Evolutionary conservation across 2,329 filamentous ascomycete genomes (phyloP).

Genomic region (Xylaria sp.): DNA sequence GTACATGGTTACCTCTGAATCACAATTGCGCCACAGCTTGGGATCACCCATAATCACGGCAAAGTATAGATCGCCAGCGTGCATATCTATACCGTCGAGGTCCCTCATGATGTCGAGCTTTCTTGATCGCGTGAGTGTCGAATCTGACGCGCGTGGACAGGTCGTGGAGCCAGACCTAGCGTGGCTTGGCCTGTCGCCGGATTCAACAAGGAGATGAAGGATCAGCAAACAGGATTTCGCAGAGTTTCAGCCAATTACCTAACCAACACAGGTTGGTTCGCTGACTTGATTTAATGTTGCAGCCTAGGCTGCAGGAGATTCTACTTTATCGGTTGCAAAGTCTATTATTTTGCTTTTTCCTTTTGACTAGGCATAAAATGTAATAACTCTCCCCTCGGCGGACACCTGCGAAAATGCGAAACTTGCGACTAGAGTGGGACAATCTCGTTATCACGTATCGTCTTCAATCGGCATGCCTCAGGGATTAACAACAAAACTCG

Average conservation of each 20-base stretch:
- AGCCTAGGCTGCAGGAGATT: not conserved
- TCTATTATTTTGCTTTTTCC: not conserved
- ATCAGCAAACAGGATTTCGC: constrained; percentile 4
- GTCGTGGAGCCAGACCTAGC: not conserved
- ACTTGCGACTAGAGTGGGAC: not conserved
- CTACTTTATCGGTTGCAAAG: not conserved
- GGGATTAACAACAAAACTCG: not conserved
- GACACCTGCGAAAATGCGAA: constrained; percentile 13
- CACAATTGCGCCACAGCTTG: not conserved
- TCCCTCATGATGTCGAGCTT: not conserved
- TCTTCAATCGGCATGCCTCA: constrained; percentile 9
- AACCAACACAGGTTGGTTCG: not conserved
- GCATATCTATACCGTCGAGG: not conserved
- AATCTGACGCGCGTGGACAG: not conserved
- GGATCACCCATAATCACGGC: not conserved
- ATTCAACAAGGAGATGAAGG: not conserved
- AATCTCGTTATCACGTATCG: not conserved
- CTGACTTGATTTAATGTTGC: not conserved
- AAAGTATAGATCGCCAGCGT: not conserved
- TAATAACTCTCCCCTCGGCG: not conserved
- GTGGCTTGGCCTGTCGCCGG: constrained; percentile 7
- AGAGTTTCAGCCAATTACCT: constrained; percentile 2
- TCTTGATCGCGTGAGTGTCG: not conserved
- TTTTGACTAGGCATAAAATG: not conserved
- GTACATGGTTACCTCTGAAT: not conserved